A percentile compares a stretch with the other conserved stretches of the same genome.
Evolutionary conservation across 2,329 filamentous ascomycete genomes (phyloP).

Genomic region (Penicillium crustosum): DNA sequence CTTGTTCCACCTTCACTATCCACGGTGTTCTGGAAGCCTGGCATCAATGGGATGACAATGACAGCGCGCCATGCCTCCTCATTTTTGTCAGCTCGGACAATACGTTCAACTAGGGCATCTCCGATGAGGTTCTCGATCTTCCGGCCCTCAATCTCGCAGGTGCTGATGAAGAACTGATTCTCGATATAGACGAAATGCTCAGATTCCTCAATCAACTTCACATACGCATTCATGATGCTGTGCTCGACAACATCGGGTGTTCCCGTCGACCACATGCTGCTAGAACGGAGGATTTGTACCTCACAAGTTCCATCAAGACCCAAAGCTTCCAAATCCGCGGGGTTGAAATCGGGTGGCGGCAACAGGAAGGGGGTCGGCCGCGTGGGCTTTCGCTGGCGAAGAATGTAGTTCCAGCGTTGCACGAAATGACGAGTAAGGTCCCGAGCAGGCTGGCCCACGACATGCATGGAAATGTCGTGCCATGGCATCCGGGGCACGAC

Average conservation of each 20-base stretch:
- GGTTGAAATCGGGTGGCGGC: conserved; percentile 87
- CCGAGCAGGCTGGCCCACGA: conserved; percentile 90
- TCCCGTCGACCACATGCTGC: conserved; percentile 86
- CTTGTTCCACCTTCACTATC: conserved; percentile 92
- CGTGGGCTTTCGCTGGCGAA: conserved; percentile 88
- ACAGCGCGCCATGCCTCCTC: conserved; percentile 87
- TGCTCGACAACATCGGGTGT: conserved; percentile 80
- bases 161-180: conserved; percentile 98
- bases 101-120: conserved; percentile 89
- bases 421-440: conserved; percentile 96
- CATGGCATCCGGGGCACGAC: conserved; percentile 93
- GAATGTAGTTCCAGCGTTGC: conserved; percentile 95
- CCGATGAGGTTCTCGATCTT: conserved; percentile 92
- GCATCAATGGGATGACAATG: conserved; percentile 90
- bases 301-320: conserved; percentile 93
- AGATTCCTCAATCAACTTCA: conserved; percentile 90
- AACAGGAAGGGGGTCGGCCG: conserved; percentile 90
- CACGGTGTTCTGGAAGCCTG: conserved; percentile 97
- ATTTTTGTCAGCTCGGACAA: conserved; percentile 78
- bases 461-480: conserved; percentile 98
- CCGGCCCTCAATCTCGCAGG: conserved; percentile 80
- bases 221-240: conserved; percentile 93
- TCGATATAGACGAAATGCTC: conserved; percentile 99
- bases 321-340: conserved; percentile 79
- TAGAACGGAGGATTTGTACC: conserved; percentile 90